Percentiles rank a stretch among this genome's conserved stretches.
Conservation (phyloP, 2,329 filamentous ascomycete genomes). For the Podosphaera fusca region DNA sequence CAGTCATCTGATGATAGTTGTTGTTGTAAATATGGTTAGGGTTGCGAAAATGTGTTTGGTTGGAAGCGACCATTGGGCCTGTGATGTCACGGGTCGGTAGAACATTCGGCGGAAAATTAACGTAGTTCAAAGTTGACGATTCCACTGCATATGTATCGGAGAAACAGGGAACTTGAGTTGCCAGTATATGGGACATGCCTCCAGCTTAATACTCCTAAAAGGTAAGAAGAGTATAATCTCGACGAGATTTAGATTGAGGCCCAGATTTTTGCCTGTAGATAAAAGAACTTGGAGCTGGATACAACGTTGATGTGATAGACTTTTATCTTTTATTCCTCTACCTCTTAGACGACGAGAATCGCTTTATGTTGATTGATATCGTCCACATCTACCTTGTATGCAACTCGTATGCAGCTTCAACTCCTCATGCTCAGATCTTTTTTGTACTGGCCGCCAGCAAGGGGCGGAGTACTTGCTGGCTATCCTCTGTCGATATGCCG, state of each 20-base stretch:
- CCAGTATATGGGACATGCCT: neutral
- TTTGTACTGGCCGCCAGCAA: neutral
- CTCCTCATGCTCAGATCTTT: neutral
- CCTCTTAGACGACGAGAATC: neutral
- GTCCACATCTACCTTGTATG: neutral
- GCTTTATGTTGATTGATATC: neutral
- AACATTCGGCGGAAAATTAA: neutral
- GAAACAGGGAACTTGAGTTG: neutral
- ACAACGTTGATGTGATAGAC: neutral
- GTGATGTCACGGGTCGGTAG: neutral
- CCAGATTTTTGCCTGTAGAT: neutral
- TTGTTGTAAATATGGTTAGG: neutral
- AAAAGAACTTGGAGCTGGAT: neutral
- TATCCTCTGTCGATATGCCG: neutral
- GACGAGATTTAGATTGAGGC: neutral
- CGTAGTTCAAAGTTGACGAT: neutral
- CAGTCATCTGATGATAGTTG: conserved; percentile 9
- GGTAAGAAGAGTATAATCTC: neutral
- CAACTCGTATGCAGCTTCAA: neutral
- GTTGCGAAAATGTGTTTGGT: neutral
- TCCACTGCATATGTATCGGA: neutral
- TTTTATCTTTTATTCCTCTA: neutral
- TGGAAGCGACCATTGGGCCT: neutral
- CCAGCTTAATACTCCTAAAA: neutral
- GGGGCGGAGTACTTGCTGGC: neutral